phyloP scores from a whole-genome alignment of 139 green algal genomes.

The Dunaliella primolecta region DNA sequence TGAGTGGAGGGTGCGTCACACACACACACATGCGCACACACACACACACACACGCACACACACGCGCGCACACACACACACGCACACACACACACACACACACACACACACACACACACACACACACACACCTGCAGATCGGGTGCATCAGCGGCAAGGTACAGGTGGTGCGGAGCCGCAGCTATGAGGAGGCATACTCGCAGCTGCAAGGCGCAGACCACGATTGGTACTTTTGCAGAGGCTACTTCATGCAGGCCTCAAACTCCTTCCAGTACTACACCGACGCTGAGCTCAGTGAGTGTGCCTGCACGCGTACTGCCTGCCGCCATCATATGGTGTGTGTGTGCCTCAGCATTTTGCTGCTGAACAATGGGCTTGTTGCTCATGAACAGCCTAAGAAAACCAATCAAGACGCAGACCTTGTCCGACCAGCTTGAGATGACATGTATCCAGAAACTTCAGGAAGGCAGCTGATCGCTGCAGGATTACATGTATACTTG shows the following conservation, averaged over 20 bases:
- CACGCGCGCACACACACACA: too few species aligned
- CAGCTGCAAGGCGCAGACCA: background rate
- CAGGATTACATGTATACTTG: too few species aligned
- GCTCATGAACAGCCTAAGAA: background rate
- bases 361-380: background rate
- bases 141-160: conserved; percentile 47
- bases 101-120: too few species aligned
- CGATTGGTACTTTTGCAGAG: conserved; percentile 58
- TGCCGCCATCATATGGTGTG: background rate
- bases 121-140: conserved; percentile 9
- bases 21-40: too few species aligned
- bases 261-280: conserved; percentile 43
- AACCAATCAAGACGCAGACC: background rate
- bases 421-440: background rate
- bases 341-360: background rate
- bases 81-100: too few species aligned
- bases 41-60: too few species aligned
- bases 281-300: conserved; percentile 33
- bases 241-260: conserved; percentile 37
- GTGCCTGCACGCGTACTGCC: background rate
- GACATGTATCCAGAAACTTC: too few species aligned
- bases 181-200: conserved; percentile 36
- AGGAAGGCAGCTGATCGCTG: too few species aligned
- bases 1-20: too few species aligned
- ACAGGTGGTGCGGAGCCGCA: conserved; percentile 17